A percentile compares a stretch with the other conserved stretches of the same genome.
phyloP scores from a whole-genome alignment of 169 alveolate genomes.

The Plasmodium vivax region DNA sequence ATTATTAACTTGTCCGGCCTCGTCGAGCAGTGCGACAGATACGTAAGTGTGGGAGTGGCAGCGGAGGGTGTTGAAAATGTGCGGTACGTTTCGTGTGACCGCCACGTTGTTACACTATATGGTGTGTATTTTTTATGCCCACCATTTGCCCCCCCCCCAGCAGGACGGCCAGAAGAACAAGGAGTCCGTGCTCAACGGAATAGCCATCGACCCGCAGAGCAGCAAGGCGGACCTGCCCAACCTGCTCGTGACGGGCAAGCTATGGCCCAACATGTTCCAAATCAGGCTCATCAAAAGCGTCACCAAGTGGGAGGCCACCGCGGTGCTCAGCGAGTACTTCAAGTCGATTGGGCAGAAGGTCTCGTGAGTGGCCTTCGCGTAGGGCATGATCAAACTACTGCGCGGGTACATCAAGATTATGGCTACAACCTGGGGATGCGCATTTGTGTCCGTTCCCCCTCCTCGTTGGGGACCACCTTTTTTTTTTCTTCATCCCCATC shows the following conservation, averaged over 20 bases:
- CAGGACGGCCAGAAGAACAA: neutral
- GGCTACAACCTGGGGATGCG: neutral
- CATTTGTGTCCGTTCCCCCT: neutral
- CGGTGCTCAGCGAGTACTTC: neutral
- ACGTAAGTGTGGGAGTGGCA: neutral
- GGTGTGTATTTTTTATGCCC: neutral
- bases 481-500: neutral
- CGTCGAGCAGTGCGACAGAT: neutral
- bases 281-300: slow-evolving; percentile 16
- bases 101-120: neutral
- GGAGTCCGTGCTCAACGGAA: slow-evolving; percentile 54
- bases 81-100: neutral
- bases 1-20: slow-evolving; percentile 69
- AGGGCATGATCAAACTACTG: neutral
- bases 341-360: slow-evolving; percentile 7
- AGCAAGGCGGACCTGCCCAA: neutral
- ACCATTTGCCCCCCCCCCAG: neutral
- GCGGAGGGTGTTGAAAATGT: neutral
- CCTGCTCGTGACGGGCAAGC: slow-evolving; percentile 52
- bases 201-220: slow-evolving; percentile 24
- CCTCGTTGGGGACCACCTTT: neutral
- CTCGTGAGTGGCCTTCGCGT: neutral
- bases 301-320: neutral
- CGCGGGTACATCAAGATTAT: neutral
- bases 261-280: slow-evolving; percentile 71